Evolutionary conservation across 2,329 filamentous ascomycete genomes (phyloP), one percentile per base, ranked within the genome.

Genomic region (Xylariomycetidae sp.): DNA sequence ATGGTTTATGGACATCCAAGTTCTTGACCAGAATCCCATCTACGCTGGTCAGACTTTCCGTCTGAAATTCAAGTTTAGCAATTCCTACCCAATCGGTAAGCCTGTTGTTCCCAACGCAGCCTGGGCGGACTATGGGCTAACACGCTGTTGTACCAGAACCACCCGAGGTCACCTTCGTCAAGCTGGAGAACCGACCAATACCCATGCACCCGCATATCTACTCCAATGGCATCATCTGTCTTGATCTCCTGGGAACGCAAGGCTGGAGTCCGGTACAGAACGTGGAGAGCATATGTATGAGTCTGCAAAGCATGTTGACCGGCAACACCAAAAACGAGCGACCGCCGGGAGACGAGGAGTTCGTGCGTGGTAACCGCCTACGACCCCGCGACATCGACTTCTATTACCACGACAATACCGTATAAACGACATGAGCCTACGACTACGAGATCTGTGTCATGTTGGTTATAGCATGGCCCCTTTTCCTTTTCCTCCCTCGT

Each of bases 121-220:
- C 27, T 20, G 5, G n/a, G 13, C 6, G 17, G n/a, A 6, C 7
- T 33, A 8, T 35, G 31, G 17, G 32, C 34, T 40, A 32, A 40
- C 39, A 31, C 15, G 14, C 22, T 19, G 34, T 34, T 39, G 32
- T 36, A 28, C 28, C 32, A 94, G 90, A 95, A 67, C 84, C 92
- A 0, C 92, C 92, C 16, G 92, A 98, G 69, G 92, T 96, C 46
- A 84, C 85, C 36, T 98, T 98, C 55, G 71, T 86, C 35, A 70
- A 79, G 49, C 65, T 75, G 33, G 59, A 76, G 20, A 67, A 74
- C 48, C 74, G 77, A 27, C 71, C 74, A 23, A 89, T 98, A 50
- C 92, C 92, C 1, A 89, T 95, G 59, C 92, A 98, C 54, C 92
- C 92, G 3, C 92, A 98, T 65, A 85, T 98, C 60, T 98, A 98